Conservation (phyloP, 768 basidiomycete species). For the Termitomyces sp. region DNA sequence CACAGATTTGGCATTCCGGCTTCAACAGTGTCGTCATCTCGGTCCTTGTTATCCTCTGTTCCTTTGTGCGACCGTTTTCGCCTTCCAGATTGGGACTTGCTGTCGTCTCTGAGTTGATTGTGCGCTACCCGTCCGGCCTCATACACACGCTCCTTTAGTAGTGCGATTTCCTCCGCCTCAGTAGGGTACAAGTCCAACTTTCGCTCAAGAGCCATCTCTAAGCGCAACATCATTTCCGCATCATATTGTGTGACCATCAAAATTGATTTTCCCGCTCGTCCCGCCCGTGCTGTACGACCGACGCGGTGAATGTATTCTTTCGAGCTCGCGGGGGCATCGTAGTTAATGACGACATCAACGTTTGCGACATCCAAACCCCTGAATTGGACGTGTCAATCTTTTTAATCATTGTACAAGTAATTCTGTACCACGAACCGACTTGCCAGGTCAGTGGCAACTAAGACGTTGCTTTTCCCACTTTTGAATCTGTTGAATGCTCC, state of each 20-base stretch:
- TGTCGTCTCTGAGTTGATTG: conserved; percentile 47
- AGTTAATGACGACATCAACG: conserved; percentile 95
- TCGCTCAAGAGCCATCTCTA: conserved; percentile 85
- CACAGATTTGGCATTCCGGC: conserved; percentile 63
- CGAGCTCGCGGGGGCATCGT: conserved; percentile 91
- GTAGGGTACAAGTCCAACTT: conserved; percentile 83
- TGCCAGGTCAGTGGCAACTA: conserved; percentile 97
- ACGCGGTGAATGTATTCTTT: conserved; percentile 99
- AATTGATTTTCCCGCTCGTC: conserved; percentile 88
- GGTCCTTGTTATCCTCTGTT: conserved; percentile 60
- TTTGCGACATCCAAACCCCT: conserved; percentile 91
- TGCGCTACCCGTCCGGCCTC: conserved; percentile 76
- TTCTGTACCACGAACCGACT: conserved; percentile 48
- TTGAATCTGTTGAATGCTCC: conserved; percentile 94
- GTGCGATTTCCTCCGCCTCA: conserved; percentile 79
- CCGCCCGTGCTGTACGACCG: conserved; percentile 92
- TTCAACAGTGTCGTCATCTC: conserved; percentile 88
- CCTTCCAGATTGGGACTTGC: conserved; percentile 16
- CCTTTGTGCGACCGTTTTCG: conserved; percentile 32
- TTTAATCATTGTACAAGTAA: too few relatives aligned
- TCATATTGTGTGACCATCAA: conserved; percentile 96
- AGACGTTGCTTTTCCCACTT: conserved; percentile 75
- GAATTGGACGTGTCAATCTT: too few relatives aligned
- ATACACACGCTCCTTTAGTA: conserved; percentile 80
- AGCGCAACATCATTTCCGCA: conserved; percentile 89